Evolutionary conservation across 1,284 basidiomycete genomes (phyloP).

Genomic region (Gymnopus androsaceus): DNA sequence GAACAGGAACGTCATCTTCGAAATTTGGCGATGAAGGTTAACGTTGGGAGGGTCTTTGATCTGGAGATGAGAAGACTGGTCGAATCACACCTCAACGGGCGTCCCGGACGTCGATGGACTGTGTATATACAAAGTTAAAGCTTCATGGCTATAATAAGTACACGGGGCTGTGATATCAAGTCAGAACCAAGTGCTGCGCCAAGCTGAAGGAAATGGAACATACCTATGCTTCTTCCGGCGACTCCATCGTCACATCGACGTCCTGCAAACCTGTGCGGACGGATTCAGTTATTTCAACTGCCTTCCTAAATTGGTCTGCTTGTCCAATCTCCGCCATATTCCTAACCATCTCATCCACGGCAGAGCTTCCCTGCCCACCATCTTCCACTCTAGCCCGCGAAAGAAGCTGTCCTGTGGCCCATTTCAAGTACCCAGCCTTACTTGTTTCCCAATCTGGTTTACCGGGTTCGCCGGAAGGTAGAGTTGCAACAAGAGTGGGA

Average conservation of each 20-base stretch:
- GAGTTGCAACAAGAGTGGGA: conserved; percentile 40
- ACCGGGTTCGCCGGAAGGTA: conserved; percentile 53
- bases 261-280: conserved; percentile 13
- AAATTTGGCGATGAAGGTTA: too few relatives aligned
- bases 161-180: too few relatives aligned
- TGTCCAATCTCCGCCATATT: conserved; percentile 15
- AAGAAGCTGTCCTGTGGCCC: conserved; percentile 62
- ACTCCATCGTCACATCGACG: conserved; percentile 14
- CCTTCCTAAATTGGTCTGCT: conserved; percentile 15
- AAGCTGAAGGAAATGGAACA: neutral
- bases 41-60: too few relatives aligned
- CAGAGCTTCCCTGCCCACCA: conserved; percentile 25
- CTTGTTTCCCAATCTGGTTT: conserved; percentile 73
- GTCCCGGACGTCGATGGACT: too few relatives aligned
- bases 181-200: neutral
- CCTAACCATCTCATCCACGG: conserved; percentile 13
- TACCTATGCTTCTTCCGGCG: neutral
- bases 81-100: too few relatives aligned
- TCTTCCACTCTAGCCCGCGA: conserved; percentile 42
- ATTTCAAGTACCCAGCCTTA: conserved; percentile 65
- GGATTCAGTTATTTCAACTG: conserved; percentile 15
- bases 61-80: too few relatives aligned
- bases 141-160: too few relatives aligned
- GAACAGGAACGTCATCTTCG: too few relatives aligned
- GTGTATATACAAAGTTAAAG: too few relatives aligned